Percentiles rank a stretch among this genome's conserved stretches.
These are phyloP conservation scores for Candida alai DNA, from an alignment of 805 yeast genomes.

Conservation along the genomic window DNA sequence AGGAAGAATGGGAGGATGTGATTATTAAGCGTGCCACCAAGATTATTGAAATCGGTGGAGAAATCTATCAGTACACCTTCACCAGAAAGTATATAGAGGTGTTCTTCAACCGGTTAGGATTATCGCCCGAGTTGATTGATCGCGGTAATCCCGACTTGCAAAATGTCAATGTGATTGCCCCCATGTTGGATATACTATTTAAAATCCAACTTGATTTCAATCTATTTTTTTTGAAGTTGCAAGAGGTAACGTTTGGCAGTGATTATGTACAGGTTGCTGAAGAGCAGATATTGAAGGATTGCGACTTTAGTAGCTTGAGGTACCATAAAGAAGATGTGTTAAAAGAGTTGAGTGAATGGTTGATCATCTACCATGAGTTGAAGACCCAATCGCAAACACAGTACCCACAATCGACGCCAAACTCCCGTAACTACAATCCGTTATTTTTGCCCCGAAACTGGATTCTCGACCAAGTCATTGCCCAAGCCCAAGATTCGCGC, in stretches of 20 bases:
- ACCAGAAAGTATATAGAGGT: conserved; percentile 52
- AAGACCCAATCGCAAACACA: conserved; percentile 37
- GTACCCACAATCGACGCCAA: conserved; percentile 14
- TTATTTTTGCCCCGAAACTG: conserved; percentile 78
- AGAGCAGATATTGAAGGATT: conserved; percentile 20
- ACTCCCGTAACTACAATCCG: conserved; percentile 56
- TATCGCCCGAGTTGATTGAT: conserved; percentile 38
- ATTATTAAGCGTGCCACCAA: conserved; percentile 60
- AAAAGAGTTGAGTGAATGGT: conserved; percentile 47
- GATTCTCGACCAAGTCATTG: conserved; percentile 81
- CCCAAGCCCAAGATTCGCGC: conserved; percentile 48
- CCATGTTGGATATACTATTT: conserved; percentile 58
- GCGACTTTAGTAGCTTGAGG: conserved; percentile 16
- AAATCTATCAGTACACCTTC: conserved; percentile 61
- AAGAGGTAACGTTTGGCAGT: conserved; percentile 35
- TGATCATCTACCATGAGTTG: conserved; percentile 44
- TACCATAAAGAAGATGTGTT: conserved; percentile 36
- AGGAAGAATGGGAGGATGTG: conserved; percentile 46
- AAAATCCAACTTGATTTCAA: conserved; percentile 73
- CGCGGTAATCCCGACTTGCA: conserved; percentile 32
- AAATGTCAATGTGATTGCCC: conserved; percentile 46
- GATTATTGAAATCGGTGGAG: conserved; percentile 60
- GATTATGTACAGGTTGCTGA: conserved; percentile 15
- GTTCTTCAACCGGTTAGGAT: conserved; percentile 68
- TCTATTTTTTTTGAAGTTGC: conserved; percentile 67